Evolutionary conservation across 164 flowering plant species (phyloP).

Genomic region (Dillenia turbinata): DNA sequence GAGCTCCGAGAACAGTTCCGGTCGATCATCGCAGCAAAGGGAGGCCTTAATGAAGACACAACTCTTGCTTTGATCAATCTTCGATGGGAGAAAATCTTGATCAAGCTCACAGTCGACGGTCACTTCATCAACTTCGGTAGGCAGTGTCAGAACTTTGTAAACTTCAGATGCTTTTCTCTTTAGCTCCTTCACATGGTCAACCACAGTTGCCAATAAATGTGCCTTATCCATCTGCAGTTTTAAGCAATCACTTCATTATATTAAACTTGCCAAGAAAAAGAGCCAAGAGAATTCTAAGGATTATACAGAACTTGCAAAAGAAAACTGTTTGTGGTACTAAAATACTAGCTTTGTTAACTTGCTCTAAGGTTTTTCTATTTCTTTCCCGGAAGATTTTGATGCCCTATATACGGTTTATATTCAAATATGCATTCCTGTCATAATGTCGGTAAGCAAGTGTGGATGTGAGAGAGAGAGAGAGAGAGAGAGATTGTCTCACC

Average conservation of each 20-base stretch:
- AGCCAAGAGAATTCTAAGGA: no score
- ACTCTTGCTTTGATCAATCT: neutral
- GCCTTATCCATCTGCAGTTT: slow-evolving; percentile 87
- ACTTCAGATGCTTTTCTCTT: slow-evolving; percentile 54
- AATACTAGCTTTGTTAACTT: no score
- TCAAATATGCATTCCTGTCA: neutral
- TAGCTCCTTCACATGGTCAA: slow-evolving; percentile 66
- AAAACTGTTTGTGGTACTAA: no score
- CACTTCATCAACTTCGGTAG: slow-evolving; percentile 68
- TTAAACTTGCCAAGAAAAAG: no score
- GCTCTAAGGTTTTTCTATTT: no score
- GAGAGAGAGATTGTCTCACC: slow-evolving; percentile 26
- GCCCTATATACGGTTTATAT: no score
- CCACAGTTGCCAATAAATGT: slow-evolving; percentile 62
- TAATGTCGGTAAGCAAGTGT: neutral
- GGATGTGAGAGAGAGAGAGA: neutral
- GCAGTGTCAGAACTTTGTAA: slow-evolving; percentile 32
- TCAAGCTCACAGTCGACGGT: slow-evolving; percentile 22
- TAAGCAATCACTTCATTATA: no score
- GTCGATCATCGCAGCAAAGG: slow-evolving; percentile 77
- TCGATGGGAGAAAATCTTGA: slow-evolving; percentile 4
- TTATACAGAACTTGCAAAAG: no score
- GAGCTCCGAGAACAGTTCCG: slow-evolving; percentile 56
- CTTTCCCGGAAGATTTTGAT: no score
- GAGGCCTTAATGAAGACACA: slow-evolving; percentile 51